A percentile compares a stretch with the other conserved stretches of the same genome.
Conservation (phyloP, 169 alveolate species). For the Blepharisma undulans region DNA sequence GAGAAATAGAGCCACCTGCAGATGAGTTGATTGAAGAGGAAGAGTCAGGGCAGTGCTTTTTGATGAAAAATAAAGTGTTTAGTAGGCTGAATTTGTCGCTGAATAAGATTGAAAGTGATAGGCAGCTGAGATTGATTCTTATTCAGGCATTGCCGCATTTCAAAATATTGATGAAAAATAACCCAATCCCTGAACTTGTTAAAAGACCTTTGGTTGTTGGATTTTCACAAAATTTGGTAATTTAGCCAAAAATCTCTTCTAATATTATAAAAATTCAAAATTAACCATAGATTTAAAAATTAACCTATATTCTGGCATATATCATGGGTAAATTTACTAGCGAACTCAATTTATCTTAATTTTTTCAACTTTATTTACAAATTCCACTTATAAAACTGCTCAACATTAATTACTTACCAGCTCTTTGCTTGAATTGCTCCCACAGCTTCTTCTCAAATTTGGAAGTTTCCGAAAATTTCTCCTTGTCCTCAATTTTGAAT, state of each 20-base stretch:
- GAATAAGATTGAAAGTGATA: neutral
- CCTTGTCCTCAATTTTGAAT: neutral
- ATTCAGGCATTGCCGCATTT: neutral
- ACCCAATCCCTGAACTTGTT: neutral
- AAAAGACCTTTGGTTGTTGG: neutral
- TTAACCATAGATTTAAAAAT: neutral
- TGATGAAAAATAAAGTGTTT: slow-evolving; percentile 2
- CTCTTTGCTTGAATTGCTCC: neutral
- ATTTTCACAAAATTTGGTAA: neutral
- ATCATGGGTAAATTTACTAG: too few relatives aligned
- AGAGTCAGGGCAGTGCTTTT: neutral
- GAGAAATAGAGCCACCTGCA: neutral
- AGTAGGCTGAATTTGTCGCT: neutral
- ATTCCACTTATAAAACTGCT: neutral
- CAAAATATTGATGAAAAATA: neutral
- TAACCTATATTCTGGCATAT: neutral
- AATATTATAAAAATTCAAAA: too few relatives aligned
- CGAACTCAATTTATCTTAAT: too few relatives aligned
- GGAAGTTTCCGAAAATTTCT: neutral
- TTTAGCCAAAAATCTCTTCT: neutral
- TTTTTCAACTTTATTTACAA: too few relatives aligned
- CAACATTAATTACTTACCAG: neutral
- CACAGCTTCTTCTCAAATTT: neutral
- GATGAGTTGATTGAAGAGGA: neutral
- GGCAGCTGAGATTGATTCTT: neutral